These are phyloP conservation scores for Aspergillus eucalypticola DNA, from an alignment of 2,329 filamentous ascomycete species.

Conservation along the genomic window DNA sequence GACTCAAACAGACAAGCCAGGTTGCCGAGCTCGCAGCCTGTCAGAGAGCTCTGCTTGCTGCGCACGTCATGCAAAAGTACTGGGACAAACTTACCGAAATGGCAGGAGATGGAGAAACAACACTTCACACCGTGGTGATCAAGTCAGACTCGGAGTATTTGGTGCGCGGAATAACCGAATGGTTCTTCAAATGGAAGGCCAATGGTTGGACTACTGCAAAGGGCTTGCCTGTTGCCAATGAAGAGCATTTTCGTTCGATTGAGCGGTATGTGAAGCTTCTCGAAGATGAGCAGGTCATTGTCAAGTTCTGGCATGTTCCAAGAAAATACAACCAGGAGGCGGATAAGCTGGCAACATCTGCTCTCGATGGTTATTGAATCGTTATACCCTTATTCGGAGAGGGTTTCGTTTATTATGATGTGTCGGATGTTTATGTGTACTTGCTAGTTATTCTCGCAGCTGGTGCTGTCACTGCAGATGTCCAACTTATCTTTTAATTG, in stretches of 20 bases:
- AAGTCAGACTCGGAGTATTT: background rate
- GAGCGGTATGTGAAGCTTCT: background rate
- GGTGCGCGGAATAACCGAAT: background rate
- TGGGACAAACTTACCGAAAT: background rate
- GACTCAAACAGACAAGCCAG: background rate
- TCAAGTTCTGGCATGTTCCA: background rate
- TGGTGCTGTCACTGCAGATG: no score
- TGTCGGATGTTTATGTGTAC: no score
- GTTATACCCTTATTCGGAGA: no score
- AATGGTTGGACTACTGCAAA: background rate
- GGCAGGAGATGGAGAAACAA: background rate
- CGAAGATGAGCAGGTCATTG: background rate
- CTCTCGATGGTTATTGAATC: background rate
- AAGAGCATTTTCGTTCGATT: background rate
- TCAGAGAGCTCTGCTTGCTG: background rate
- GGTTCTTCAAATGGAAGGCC: background rate
- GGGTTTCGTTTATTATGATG: no score
- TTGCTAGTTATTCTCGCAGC: no score
- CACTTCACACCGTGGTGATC: background rate
- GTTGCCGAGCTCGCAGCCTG: conserved; percentile 6
- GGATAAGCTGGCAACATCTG: background rate
- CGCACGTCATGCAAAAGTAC: background rate
- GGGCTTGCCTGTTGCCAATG: background rate
- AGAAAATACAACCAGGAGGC: background rate
- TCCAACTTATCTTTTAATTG: no score